Conservation (phyloP, 1,139 yeast species). For the Pichiaceae sp. region DNA sequence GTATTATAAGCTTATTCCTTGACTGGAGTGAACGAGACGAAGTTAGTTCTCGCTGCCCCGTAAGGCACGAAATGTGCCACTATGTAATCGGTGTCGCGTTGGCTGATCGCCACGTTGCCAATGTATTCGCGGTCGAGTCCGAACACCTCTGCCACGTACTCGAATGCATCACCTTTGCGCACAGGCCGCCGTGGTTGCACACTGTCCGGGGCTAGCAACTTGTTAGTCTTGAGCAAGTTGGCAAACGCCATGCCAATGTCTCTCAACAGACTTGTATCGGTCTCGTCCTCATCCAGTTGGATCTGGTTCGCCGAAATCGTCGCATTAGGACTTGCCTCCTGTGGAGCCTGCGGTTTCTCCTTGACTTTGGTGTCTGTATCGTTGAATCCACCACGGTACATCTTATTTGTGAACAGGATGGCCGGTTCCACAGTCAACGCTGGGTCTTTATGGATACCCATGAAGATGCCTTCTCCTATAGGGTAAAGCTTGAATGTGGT, state of each 20-base stretch:
- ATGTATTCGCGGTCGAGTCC: conserved; percentile 12
- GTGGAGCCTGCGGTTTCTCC: background rate
- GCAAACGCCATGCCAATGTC: conserved; percentile 14
- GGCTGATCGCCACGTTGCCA: conserved; percentile 12
- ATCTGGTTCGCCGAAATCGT: background rate
- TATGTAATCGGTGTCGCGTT: conserved; percentile 8
- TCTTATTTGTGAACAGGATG: conserved; percentile 8
- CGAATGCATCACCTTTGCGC: conserved; percentile 5
- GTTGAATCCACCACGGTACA: background rate
- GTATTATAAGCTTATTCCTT: background rate
- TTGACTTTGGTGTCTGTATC: background rate
- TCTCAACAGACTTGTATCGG: conserved; percentile 1
- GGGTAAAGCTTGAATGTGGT: conserved; percentile 5
- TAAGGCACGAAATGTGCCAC: conserved; percentile 7
- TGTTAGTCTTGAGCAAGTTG: conserved; percentile 3
- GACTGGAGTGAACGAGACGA: conserved; percentile 2
- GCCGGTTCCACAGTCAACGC: conserved; percentile 1
- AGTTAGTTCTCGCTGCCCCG: conserved; percentile 4
- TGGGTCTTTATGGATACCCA: conserved; percentile 7
- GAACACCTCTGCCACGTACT: conserved; percentile 10
- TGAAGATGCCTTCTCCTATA: conserved; percentile 13
- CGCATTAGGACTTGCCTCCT: background rate
- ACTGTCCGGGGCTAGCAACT: conserved; percentile 2
- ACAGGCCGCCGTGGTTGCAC: conserved; percentile 1
- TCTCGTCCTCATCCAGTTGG: background rate